Evolutionary conservation across 805 yeast species (phyloP).

Genomic region (Komagataella populi): DNA sequence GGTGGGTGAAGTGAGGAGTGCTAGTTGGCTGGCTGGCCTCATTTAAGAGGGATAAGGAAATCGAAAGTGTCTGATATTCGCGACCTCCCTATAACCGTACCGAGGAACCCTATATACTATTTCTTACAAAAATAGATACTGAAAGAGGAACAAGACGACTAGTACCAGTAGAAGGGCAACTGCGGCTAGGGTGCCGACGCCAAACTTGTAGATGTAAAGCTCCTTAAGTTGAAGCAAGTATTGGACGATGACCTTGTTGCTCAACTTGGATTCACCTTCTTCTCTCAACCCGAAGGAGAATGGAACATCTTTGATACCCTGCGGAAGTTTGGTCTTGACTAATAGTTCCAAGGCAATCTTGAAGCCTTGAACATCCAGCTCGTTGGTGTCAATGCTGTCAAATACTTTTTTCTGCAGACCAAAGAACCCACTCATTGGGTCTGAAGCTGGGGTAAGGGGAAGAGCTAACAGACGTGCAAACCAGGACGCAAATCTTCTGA

Average conservation of each 20-base stretch:
- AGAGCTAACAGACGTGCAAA: constrained; percentile 35
- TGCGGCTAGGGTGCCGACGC: constrained; percentile 11
- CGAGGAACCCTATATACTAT: not conserved
- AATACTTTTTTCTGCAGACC: constrained; percentile 33
- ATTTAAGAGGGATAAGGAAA: not conserved
- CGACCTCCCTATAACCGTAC: not conserved
- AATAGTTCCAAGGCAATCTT: constrained; percentile 34
- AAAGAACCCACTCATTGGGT: constrained; percentile 40
- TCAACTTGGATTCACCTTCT: constrained; percentile 37
- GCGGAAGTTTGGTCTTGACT: constrained; percentile 30
- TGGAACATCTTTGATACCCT: constrained; percentile 30
- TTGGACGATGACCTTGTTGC: constrained; percentile 34
- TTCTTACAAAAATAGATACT: not conserved
- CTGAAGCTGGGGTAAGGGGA: constrained; percentile 36
- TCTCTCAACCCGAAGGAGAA: constrained; percentile 40
- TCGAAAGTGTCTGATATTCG: not conserved
- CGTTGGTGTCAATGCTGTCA: constrained; percentile 16
- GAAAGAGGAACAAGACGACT: not conserved
- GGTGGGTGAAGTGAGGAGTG: not conserved
- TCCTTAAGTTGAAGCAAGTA: constrained; percentile 27
- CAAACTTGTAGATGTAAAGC: constrained; percentile 24
- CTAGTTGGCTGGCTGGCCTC: not conserved
- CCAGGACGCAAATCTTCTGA: constrained; percentile 32
- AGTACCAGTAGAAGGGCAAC: not conserved
- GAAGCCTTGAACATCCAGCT: constrained; percentile 29